These are phyloP conservation scores for Arachis hypogaea DNA, from an alignment of 306 rosid species.

Conservation along the genomic window DNA sequence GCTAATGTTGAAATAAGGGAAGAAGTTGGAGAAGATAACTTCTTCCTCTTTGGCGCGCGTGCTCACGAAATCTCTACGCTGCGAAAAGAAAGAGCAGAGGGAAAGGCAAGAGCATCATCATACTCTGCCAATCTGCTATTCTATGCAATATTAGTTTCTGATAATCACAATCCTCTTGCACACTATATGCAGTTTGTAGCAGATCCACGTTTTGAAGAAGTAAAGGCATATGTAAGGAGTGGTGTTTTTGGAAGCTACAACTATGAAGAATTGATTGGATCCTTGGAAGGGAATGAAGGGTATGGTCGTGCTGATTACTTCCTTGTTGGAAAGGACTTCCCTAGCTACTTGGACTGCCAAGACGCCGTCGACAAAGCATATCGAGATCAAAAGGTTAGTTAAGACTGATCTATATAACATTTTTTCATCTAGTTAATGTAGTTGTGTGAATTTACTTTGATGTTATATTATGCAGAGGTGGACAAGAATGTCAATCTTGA, in stretches of 20 bases:
- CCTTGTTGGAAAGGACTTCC: constrained; percentile 96
- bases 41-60: constrained; percentile 84
- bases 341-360: constrained; percentile 87
- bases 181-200: constrained; percentile 66
- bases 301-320: constrained; percentile 92
- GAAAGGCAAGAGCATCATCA: constrained; percentile 56
- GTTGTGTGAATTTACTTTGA: constrained; percentile 22
- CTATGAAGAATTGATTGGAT: constrained; percentile 75
- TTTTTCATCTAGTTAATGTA: background rate
- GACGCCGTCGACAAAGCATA: constrained; percentile 84
- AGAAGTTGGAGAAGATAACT: constrained; percentile 94
- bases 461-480: constrained; percentile 63
- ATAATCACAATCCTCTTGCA: constrained; percentile 9
- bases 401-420: no score
- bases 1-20: constrained; percentile 93
- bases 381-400: constrained; percentile 66
- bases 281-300: constrained; percentile 94
- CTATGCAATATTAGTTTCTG: background rate
- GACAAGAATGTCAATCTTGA: constrained; percentile 94
- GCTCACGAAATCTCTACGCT: constrained; percentile 87
- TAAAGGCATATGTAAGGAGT: constrained; percentile 77
- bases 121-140: background rate
- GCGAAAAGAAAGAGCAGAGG: constrained; percentile 84
- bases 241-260: constrained; percentile 77
- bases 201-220: constrained; percentile 89